Evolutionary conservation across 2,329 filamentous ascomycete genomes (phyloP), one percentile per base, ranked within the genome.

Genomic region (Pseudogymnoascus sp.): DNA sequence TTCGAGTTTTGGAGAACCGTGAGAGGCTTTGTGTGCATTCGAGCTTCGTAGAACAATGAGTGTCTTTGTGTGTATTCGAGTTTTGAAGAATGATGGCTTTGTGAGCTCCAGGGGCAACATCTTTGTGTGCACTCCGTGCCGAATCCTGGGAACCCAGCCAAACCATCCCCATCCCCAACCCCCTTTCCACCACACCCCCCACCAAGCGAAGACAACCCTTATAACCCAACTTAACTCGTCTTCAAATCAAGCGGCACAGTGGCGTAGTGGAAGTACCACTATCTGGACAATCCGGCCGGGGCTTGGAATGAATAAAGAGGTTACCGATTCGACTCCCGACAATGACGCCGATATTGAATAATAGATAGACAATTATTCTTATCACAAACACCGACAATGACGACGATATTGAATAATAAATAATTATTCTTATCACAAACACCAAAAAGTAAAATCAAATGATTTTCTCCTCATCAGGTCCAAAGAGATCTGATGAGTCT

Each of bases 381-480:
- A 26, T 26, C 41, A 8, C 7, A 53, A 31, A 31, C 46, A 14
- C 2, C 24, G 12, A 53, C 31, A 53, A 56, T 10, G 14, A 50
- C 4, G 7, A 46, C 19, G 19, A 19, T 19, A 19, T 19, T 19
- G 19, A 19, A 19, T 19, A 19, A 19, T 4, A 12, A 12, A 35
- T 35, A 50, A 50, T 28, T 50, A 50, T 50, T 8, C 43, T 50
- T 50, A 26, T 26, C 41, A 8, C 14, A 53, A 31, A 31, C 46
- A 14, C 2, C 43, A 19, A 53, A 53, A 53, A 56, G 46, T 56
- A 56, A 56, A 33, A 33, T 56, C 46, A 56, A 19, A n/a, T 56
- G 46, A 56, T 56, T 56, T 56, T 56, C 46, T 53, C 46, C 46
- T 56, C 46, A 56, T 33, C n/a, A 33, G 46, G 33, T 56, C 46